Base-by-base conservation (phyloP, 139 green algal species). In the Tetratostichococcus sp. region DNA sequence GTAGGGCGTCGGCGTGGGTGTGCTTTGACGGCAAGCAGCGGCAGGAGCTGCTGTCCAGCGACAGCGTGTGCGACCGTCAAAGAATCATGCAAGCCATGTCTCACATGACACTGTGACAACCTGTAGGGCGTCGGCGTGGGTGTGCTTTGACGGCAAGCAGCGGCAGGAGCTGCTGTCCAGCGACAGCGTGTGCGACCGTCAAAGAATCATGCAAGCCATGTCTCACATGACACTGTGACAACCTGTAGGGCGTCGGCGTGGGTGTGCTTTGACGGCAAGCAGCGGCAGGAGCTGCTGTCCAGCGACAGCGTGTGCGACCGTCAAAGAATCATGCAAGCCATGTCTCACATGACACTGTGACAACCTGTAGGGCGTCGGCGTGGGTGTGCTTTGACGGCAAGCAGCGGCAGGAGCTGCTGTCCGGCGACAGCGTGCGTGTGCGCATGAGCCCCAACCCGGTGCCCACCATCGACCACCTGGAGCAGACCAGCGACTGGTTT, bases 371-470 rank as follows among this genome's bases (percentile, higher is more conserved):
- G 50, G 50, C 50, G 14, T 62, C 82, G 17, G 96, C 92, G 22
- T 97, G 94, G 91, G 95, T 97, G 58, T 97, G 87, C 73, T 98
- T 99, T 80, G 95, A 99, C 75, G 96, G 96, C 43, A 93, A 97
- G 79, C 82, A 88, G 43, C 65, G 74, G 67, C 80, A 85, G 73
- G 91, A 98, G 86, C 85, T 98, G 74, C 59, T 84, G 30, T 81
- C 75, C 14, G 94, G 94, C 1, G 95, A 98, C 78, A 80, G 69
- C 19, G 81, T 98, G 32, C 77, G 79, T 39, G 85, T 98, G 4
- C 83, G 84, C 32, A 98, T 98, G 95, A 92, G 79, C 70, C 87
- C 91, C 73, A 91, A 97, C 86, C 95, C 95, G 0, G 89, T 99
- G 71, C 94, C 95, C 23, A 99, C 95, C 30, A 96, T 99, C 80